Evolutionary conservation across 768 basidiomycete species (phyloP).

Genomic region (Pulveroboletus ravenelii): DNA sequence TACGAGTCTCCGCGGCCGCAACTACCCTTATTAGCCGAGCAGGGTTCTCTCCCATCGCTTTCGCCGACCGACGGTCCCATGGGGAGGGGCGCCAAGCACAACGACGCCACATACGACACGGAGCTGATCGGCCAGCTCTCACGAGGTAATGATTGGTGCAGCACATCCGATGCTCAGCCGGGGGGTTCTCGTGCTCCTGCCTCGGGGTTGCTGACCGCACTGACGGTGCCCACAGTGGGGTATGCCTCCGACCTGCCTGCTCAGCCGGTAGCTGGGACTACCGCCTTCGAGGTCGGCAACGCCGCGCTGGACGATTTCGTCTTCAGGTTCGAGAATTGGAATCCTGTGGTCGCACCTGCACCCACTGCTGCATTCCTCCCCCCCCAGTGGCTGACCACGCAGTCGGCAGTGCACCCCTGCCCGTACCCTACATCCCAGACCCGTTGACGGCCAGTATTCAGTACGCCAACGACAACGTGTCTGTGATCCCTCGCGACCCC

Average conservation of each 20-base stretch:
- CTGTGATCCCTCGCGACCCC: no score
- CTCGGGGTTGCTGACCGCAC: no score
- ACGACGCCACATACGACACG: neutral
- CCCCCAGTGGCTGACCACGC: neutral
- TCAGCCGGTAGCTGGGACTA: neutral
- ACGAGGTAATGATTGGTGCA: neutral
- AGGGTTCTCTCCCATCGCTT: neutral
- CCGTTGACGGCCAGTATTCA: no score
- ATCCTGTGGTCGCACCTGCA: neutral
- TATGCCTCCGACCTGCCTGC: neutral
- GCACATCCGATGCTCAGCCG: neutral
- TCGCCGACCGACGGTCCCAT: neutral
- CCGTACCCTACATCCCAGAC: no score
- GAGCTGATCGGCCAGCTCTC: neutral
- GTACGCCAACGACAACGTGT: neutral
- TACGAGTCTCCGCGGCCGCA: neutral
- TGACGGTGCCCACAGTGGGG: neutral
- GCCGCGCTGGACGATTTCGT: neutral
- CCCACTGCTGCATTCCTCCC: neutral
- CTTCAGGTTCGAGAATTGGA: neutral
- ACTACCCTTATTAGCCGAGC: neutral
- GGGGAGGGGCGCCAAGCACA: neutral
- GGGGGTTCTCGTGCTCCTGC: neutral
- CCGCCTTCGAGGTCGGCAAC: neutral
- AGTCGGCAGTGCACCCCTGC: neutral